These are phyloP conservation scores for Sporothrix globosa DNA, from an alignment of 2,329 filamentous ascomycete genomes.

Conservation along the genomic window DNA sequence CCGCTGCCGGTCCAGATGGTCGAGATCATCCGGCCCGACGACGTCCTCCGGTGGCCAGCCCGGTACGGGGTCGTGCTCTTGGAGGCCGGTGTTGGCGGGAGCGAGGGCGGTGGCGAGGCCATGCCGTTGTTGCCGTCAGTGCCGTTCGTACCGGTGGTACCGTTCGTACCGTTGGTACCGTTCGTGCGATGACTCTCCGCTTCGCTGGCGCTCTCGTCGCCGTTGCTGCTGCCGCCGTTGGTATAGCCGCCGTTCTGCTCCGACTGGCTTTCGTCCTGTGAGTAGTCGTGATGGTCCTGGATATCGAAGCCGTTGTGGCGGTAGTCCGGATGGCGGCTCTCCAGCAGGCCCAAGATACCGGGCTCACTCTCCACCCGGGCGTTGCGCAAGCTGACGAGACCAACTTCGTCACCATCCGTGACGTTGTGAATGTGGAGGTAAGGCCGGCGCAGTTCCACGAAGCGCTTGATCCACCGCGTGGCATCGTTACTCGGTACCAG, in stretches of 20 bases:
- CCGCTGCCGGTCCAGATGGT: slow-evolving; percentile 58
- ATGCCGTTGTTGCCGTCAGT: not conserved
- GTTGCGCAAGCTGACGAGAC: slow-evolving; percentile 84
- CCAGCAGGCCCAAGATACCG: slow-evolving; percentile 77
- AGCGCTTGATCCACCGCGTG: slow-evolving; percentile 85
- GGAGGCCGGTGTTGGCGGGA: slow-evolving; percentile 1
- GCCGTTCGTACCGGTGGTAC: slow-evolving; percentile 8
- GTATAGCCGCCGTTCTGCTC: slow-evolving; percentile 24
- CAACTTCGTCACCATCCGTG: slow-evolving; percentile 85
- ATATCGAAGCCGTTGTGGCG: slow-evolving; percentile 34
- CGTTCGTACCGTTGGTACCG: slow-evolving; percentile 8
- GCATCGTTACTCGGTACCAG: slow-evolving; percentile 81
- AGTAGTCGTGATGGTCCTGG: slow-evolving; percentile 28
- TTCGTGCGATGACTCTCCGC: not conserved
- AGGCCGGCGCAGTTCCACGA: slow-evolving; percentile 86
- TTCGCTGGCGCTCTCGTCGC: slow-evolving; percentile 38
- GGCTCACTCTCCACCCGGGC: slow-evolving; percentile 91
- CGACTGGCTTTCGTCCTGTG: slow-evolving; percentile 14
- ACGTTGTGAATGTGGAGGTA: slow-evolving; percentile 90
- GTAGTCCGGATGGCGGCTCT: slow-evolving; percentile 42
- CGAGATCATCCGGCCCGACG: slow-evolving; percentile 57
- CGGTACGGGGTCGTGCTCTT: slow-evolving; percentile 17
- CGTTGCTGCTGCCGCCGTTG: slow-evolving; percentile 41
- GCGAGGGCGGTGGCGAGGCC: slow-evolving; percentile 14
- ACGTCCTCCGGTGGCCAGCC: slow-evolving; percentile 52